phyloP scores from a whole-genome alignment of 306 rosid genomes.

The Geum urbanum region DNA sequence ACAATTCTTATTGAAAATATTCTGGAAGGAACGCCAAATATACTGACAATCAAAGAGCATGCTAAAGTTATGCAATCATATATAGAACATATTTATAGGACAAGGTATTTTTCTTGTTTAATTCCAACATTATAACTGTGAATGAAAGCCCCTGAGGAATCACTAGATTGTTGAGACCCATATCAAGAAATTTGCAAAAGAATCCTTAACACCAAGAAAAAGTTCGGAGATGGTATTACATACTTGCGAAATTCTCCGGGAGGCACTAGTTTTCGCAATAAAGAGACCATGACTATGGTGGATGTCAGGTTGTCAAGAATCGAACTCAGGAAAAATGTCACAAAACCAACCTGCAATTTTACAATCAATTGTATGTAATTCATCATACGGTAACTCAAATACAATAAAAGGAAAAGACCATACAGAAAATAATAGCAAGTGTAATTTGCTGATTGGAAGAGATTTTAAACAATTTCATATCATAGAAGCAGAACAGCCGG shows the following conservation, averaged over 20 bases:
- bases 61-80: neutral
- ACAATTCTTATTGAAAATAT: no score
- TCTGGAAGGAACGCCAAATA: neutral
- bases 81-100: neutral
- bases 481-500: neutral
- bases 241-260: slow-evolving; percentile 92
- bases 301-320: slow-evolving; percentile 92
- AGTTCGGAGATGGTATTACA: slow-evolving; percentile 10
- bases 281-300: slow-evolving; percentile 90
- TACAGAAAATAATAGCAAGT: neutral
- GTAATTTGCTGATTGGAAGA: neutral
- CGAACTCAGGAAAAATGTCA: slow-evolving; percentile 83
- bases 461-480: slow-evolving; percentile 7
- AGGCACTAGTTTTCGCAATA: slow-evolving; percentile 84
- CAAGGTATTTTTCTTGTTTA: neutral
- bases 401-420: neutral
- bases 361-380: slow-evolving; percentile 20
- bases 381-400: neutral
- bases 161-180: neutral
- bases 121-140: neutral
- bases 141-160: neutral
- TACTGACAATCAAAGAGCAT: neutral
- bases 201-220: slow-evolving; percentile 11
- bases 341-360: slow-evolving; percentile 70
- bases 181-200: slow-evolving; percentile 9